phyloP scores from a whole-genome alignment of 1,139 yeast genomes.

The Hansenula lynferdii region DNA sequence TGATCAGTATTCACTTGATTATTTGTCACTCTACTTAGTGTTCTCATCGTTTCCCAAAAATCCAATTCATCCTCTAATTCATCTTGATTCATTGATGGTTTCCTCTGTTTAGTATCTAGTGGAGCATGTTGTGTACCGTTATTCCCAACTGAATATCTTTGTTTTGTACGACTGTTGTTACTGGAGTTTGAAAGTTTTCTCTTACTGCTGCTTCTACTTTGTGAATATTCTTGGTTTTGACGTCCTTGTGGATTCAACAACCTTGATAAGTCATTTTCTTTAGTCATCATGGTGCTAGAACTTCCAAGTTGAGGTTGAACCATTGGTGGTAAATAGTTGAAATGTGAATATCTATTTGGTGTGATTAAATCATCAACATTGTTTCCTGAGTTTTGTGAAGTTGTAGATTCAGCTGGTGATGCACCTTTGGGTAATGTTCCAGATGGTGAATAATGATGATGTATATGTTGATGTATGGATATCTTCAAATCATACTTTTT shows the following conservation, averaged over 20 bases:
- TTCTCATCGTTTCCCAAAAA: constrained; percentile 68
- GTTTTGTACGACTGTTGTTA: constrained; percentile 10
- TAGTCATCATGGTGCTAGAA: constrained; percentile 32
- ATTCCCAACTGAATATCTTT: constrained; percentile 4
- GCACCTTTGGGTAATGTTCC: constrained; percentile 7
- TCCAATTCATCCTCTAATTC: constrained; percentile 51
- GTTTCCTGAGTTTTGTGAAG: constrained; percentile 18
- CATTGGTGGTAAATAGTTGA: constrained; percentile 67
- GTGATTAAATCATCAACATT: constrained; percentile 44
- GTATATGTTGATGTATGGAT: constrained; percentile 78
- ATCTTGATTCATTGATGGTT: constrained; percentile 14
- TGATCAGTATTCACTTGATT: constrained; percentile 11
- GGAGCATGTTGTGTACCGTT: no score
- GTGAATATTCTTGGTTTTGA: not conserved
- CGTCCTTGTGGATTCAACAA: constrained; percentile 32
- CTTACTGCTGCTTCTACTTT: constrained; percentile 4
- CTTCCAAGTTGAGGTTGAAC: constrained; percentile 66
- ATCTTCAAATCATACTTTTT: constrained; percentile 53
- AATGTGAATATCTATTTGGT: constrained; percentile 58
- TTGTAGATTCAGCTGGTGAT: constrained; percentile 20
- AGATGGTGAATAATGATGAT: constrained; percentile 35
- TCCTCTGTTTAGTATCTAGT: no score
- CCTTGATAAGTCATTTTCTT: constrained; percentile 39
- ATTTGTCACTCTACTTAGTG: constrained; percentile 35
- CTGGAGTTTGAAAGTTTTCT: constrained; percentile 13